Conservation (phyloP, 139 green algal species). For the Edaphochlamys debaryana region DNA sequence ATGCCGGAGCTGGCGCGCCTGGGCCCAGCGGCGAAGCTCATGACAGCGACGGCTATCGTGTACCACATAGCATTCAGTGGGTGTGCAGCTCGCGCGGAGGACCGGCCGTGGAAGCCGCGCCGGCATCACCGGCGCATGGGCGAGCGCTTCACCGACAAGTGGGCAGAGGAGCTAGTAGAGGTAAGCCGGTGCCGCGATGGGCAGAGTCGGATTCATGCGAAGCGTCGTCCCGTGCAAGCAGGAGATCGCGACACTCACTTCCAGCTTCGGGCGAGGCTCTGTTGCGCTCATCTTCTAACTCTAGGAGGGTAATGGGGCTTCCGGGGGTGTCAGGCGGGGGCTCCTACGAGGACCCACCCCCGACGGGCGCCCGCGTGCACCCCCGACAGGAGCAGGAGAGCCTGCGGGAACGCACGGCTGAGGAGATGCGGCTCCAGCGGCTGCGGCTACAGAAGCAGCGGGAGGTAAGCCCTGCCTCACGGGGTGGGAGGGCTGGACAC, state of each 20-base stretch:
- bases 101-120: conserved; percentile 60
- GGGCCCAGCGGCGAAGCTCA: not conserved
- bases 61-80: conserved; percentile 21
- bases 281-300: not conserved
- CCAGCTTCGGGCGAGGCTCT: no score
- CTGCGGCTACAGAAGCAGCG: conserved; percentile 9
- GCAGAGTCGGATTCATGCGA: not conserved
- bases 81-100: conserved; percentile 26
- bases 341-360: no score
- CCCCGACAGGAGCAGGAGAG: conserved; percentile 16
- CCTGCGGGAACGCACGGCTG: conserved; percentile 1
- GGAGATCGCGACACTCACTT: no score
- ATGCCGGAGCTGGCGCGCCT: not conserved
- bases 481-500: no score
- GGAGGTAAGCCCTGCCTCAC: conserved; percentile 5
- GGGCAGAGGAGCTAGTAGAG: conserved; percentile 60
- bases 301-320: not conserved
- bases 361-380: no score
- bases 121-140: conserved; percentile 60
- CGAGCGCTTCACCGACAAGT: conserved; percentile 56
- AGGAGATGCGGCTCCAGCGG: not conserved
- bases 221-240: not conserved
- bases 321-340: no score
- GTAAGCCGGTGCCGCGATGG: not conserved
- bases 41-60: not conserved